A percentile compares a stretch with the other conserved stretches of the same genome.
Evolutionary conservation across 257 asterid species (phyloP).

Genomic region (Capsicum rhomboideum): DNA sequence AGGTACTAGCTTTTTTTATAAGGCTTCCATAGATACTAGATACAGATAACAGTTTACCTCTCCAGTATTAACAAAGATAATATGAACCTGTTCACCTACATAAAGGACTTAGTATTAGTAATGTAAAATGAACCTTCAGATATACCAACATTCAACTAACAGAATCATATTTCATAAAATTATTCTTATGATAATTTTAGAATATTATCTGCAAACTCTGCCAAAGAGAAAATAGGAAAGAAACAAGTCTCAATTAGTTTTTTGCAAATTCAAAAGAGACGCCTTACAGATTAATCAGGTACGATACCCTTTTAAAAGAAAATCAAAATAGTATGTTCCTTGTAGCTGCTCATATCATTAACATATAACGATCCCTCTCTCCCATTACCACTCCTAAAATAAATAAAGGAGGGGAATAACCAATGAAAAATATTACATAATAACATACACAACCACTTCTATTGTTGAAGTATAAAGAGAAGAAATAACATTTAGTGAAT

Average conservation of each 20-base stretch:
- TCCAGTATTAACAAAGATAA: constrained; percentile 66
- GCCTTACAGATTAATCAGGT: background rate
- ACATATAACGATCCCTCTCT: background rate
- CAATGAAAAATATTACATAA: background rate
- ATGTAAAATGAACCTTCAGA: background rate
- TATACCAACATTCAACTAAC: background rate
- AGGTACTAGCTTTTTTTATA: background rate
- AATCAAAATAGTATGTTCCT: background rate
- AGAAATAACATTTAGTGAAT: background rate
- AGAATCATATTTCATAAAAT: background rate
- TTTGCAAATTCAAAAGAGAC: background rate
- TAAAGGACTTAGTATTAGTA: constrained; percentile 1
- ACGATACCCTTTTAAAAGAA: background rate
- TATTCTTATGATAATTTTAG: background rate
- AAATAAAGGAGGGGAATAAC: background rate
- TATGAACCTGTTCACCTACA: constrained; percentile 77
- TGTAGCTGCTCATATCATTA: background rate
- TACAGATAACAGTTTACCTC: constrained; percentile 39
- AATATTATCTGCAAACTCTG: background rate
- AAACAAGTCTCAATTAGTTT: background rate
- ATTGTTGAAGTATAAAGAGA: background rate
- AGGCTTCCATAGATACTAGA: background rate
- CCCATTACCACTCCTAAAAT: background rate
- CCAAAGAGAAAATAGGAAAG: background rate
- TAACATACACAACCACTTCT: background rate